Conservation (phyloP, 2,329 filamentous ascomycete species). For the Venturia asperata region DNA sequence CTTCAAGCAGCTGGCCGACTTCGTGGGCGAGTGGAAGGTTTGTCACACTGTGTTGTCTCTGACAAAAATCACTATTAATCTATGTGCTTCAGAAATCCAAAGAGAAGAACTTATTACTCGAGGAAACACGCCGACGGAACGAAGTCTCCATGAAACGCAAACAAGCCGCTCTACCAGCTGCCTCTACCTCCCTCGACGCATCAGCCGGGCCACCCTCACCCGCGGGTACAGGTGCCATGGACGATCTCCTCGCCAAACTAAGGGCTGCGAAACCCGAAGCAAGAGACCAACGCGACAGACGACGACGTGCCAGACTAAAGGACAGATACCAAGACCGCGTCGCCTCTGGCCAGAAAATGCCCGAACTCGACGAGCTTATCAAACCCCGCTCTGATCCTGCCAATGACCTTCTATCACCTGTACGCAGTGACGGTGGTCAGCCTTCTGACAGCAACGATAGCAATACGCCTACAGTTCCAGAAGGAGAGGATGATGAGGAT, state of each 20-base stretch:
- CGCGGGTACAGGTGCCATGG: constrained; percentile 86
- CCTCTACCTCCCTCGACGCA: constrained; percentile 30
- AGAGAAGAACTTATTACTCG: constrained; percentile 80
- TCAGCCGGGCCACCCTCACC: constrained; percentile 43
- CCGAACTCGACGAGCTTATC: constrained; percentile 59
- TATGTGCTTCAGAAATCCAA: constrained; percentile 60
- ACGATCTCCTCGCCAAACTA: constrained; percentile 88
- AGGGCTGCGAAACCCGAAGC: constrained; percentile 86
- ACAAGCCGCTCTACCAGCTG: constrained; percentile 40
- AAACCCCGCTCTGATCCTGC: constrained; percentile 31
- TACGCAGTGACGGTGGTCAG: constrained; percentile 20
- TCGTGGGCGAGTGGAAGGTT: constrained; percentile 86
- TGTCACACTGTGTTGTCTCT: constrained; percentile 26
- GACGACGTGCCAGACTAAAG: constrained; percentile 80
- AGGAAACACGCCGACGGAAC: constrained; percentile 77
- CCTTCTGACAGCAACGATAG: constrained; percentile 27
- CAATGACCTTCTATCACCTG: constrained; percentile 26
- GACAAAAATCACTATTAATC: constrained; percentile 15
- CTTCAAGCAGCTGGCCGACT: constrained; percentile 85
- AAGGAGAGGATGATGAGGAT: constrained; percentile 53
- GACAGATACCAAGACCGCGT: constrained; percentile 85
- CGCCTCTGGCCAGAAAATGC: constrained; percentile 82
- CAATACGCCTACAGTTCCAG: constrained; percentile 25
- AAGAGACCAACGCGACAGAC: constrained; percentile 79
- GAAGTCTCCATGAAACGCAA: constrained; percentile 92